Percentiles rank a stretch among this genome's conserved stretches.
These are phyloP conservation scores for Citrus glauca DNA, from an alignment of 345 rosid genomes.

Conservation along the genomic window DNA sequence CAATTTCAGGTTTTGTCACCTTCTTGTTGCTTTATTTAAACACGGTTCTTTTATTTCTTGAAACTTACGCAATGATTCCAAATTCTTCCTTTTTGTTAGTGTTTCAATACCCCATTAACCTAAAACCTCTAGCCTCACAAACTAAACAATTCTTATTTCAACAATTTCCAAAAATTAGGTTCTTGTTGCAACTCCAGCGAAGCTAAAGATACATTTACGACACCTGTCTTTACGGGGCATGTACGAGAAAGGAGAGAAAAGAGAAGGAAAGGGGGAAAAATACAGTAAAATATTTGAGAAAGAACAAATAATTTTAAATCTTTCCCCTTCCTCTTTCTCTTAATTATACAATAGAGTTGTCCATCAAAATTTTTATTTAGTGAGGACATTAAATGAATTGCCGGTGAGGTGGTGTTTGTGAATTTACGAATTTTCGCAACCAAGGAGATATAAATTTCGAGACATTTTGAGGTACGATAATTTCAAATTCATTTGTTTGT, in stretches of 20 bases:
- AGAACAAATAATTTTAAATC: too few relatives aligned
- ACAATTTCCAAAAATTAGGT: neutral
- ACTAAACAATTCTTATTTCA: neutral
- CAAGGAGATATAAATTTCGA: neutral
- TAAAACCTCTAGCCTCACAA: neutral
- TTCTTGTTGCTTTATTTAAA: neutral
- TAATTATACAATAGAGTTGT: too few relatives aligned
- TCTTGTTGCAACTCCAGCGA: neutral
- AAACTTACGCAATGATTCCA: neutral
- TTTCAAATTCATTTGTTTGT: too few relatives aligned
- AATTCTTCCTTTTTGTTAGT: neutral
- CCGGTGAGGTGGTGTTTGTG: neutral
- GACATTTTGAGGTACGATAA: neutral
- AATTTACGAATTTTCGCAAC: neutral
- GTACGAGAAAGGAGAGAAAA: neutral
- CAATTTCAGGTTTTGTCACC: conserved; percentile 4
- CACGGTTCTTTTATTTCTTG: neutral
- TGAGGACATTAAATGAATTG: neutral
- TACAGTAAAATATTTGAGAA: neutral
- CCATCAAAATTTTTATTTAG: neutral
- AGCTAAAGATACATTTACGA: neutral
- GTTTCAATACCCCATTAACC: neutral
- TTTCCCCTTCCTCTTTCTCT: neutral
- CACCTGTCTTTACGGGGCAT: neutral
- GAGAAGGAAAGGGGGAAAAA: neutral